Evolutionary conservation across 1,284 basidiomycete genomes (phyloP), one percentile per base, ranked within the genome.

Genomic region (Cryptococcus wingfieldii): DNA sequence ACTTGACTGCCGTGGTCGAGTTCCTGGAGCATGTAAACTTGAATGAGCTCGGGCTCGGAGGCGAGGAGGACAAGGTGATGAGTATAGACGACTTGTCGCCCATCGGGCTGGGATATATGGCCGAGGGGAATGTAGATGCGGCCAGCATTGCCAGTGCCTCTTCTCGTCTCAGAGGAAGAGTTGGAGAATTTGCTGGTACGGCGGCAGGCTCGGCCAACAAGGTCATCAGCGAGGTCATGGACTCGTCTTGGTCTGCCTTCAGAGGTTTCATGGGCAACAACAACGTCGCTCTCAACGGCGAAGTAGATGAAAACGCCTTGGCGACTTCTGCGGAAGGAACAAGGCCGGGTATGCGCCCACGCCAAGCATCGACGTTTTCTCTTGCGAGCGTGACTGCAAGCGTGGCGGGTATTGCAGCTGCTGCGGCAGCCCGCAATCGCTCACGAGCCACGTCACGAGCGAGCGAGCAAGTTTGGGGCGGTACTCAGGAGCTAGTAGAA

Each of bases 21-120:
- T 97, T 96, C 72, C 78, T 97, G 42, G 90, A 94, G 77, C 89
- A 91, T 66, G 90, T 96, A 25, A 90, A 94, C 73, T 79, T 94
- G 51, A 84, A 82, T 8, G 87, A 85, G 5, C 79, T 97, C 12
- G 91, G 92, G 0, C 78, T 96, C 9, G 83, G 84, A 5, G 84
- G 86, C 27, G 66, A 68, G 16, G 81, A 81, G 13, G 82, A 83
- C 61, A 82, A 81, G 52, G 81, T 87, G 7, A 77, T 84, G 56
- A 84, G 88, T 64, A 83, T 87, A 28, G 85, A 85, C 0, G 86
- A 88, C 61, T 76, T 91, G 34, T 84, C 85, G 1, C 89, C 89
- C 0, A 89, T 91, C 53, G 85, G 86, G 1, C 79, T 90, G 18
- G 61, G 66, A 38, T 69, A 71, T 52, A 62, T 75, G 46, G 63